Base-by-base conservation (phyloP, 805 yeast species). In the Geotrichum ghanense region DNA sequence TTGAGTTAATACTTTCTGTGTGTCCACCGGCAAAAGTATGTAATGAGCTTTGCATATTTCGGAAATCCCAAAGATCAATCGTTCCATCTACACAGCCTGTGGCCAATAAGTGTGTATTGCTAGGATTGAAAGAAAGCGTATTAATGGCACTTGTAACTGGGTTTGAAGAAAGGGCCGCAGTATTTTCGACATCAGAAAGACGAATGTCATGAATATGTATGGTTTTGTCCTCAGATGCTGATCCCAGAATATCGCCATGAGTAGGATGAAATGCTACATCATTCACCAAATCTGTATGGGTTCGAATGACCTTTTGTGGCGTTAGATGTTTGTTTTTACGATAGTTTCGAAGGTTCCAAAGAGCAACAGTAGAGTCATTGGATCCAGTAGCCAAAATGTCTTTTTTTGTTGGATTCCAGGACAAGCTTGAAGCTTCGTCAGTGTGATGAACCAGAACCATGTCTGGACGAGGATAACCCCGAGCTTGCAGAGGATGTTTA, bases 371-470 rank as follows among this genome's bases (percentile, higher is more conserved):
- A 2, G 92, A 92, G 50, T 74, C 79, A 55, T 78, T 71, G 20
- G 84, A 73, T 2, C 81, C 84, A 1, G 64, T 56, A 0, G 79
- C 68, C 27, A 84, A 56, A 3, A 62, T 59, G 0, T 89, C 94
- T 55, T 81, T 81, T 16, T 59, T 66, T 45, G 71, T 74, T 7
- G 62, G 59, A 57, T 85, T 87, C 95, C 96, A 89, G 48, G 76
- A 75, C 3, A 86, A 55, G 0, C 89, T 86, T 61, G 79, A 77
- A 4, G 58, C 66, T 42, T 60, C 95, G 14, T 64, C 60, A 2
- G 57, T 51, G 51, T 73, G 69, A 10, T 65, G 65, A 3, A 56
- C 53, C n/a, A 80, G 66, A 6, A 69, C 61, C 14, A 79, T 66
- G 47, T 83, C 82, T 3, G 78, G 79, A 53, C 69, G 68, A 54